Percentiles rank a stretch among this genome's conserved stretches.
phyloP scores from a whole-genome alignment of 176 grass and related monocot genomes.

The Carex scoparia region DNA sequence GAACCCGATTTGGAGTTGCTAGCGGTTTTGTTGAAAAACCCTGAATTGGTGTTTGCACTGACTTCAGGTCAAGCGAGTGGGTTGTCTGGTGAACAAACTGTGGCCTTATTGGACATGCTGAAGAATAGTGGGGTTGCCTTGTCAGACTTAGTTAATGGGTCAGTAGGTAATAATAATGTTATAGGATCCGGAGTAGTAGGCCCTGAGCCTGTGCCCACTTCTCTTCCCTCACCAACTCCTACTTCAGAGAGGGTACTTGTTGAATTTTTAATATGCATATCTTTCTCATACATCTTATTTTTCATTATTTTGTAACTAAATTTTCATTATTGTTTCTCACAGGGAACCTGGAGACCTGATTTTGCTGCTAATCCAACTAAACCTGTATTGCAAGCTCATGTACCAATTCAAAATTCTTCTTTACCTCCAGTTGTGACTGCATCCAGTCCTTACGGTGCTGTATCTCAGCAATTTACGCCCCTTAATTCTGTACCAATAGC shows the following conservation, averaged over 20 bases:
- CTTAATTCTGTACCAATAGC: constrained; percentile 36
- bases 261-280: constrained; percentile 11
- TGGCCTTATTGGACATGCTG: constrained; percentile 76
- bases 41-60: constrained; percentile 85
- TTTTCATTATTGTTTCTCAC: constrained; percentile 19
- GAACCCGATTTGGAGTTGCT: constrained; percentile 85
- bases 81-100: constrained; percentile 51
- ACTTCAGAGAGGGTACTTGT: constrained; percentile 51
- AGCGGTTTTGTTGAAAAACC: constrained; percentile 86
- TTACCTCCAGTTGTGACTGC: constrained; percentile 5
- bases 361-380: constrained; percentile 35
- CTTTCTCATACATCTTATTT: background rate
- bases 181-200: constrained; percentile 19
- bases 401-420: constrained; percentile 14
- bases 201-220: constrained; percentile 43
- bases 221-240: constrained; percentile 89
- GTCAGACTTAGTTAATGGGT: constrained; percentile 45
- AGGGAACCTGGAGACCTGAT: constrained; percentile 63
- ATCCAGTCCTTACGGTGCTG: background rate
- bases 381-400: constrained; percentile 39
- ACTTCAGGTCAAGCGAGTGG: constrained; percentile 48
- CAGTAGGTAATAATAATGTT: constrained; percentile 12
- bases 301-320: constrained; percentile 21
- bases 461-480: constrained; percentile 29
- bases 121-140: constrained; percentile 72